Evolutionary conservation across 345 rosid genomes (phyloP), one percentile per base, ranked within the genome.

Genomic region (Sonneratia caseolaris): DNA sequence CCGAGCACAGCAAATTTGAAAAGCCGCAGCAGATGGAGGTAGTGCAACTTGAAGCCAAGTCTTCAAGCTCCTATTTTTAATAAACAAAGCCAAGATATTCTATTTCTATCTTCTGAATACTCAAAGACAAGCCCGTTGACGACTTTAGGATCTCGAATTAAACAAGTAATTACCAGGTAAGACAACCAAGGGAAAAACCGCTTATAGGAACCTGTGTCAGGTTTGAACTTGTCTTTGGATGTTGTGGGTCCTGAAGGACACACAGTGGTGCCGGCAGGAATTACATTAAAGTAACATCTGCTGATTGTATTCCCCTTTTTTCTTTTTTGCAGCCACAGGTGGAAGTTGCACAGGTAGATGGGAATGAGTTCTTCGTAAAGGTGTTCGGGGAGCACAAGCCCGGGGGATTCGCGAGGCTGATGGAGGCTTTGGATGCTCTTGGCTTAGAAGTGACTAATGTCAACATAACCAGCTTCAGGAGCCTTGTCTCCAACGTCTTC

Each of bases 11-110:
- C 57, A 59, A 79, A 53, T 83, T 73, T 53, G 91, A 90, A 55
- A 88, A 89, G 84, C 84, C 85, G 76, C 99, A 89, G 72, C 97
- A 90, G 69, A 95, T 95, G 97, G 98, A 90, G 98, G 97, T 88
- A 72, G 18, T 13, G 62, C 73, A 37, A 72, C 19, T 47, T 42
- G 12, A 62, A 15, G 45, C 36, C 43, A 68, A 11, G 1, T 37
- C 6, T 70, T 65, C 35, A 59, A 13, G 64, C 49, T 7, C 15
- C 15, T 13, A 47, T 8, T 47, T 47, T 47, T 47, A 2, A 9
- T 2, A 13, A 47, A 13, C 5, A 47, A 9, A 12, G 15, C 2
- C 51, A 47, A 13, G 3, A 47, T 47, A 47, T 9, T 13, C 51
- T 9, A 40, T 40, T 40, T 40, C 43, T 0, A 27, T 27, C 32